Evolutionary conservation across 192 early-diverging fungal genomes (phyloP), one percentile per base, ranked within the genome.

Genomic region (Helicostylum pulchrum): DNA sequence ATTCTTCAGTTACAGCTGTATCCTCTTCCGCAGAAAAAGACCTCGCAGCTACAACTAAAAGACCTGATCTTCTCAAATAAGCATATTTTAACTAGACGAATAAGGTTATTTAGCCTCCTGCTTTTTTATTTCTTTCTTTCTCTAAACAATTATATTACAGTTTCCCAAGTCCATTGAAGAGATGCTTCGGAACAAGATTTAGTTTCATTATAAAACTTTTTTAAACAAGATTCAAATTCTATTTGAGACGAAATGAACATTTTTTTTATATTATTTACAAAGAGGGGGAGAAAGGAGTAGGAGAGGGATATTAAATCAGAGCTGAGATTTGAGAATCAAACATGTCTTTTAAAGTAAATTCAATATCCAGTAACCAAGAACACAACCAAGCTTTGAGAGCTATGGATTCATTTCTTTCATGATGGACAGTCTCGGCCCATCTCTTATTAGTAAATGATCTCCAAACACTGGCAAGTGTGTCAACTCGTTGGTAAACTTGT

Each of bases 131-230:
- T 23, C 14, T 3, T n/a, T n/a, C n/a, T n/a, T n/a, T n/a, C 9
- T 2, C 10, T 23, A 26, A 26, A 26, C 26, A 26, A 26, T 26
- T 26, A 26, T 23, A 19, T 58, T 58, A 58, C 56, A 42, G 34
- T 43, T 21, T 42, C 20, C 42, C 6, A 39, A 12, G 42, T 59
- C 56, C 56, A 59, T 59, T 30, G 1, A 48, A 20, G 19, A 30
- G 23, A 10, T 11, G 44, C 36, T 7, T 44, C 42, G 5, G 56
- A 23, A 43, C 17, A 59, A 5, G 17, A 11, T 39, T 43, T 19
- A 44, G 36, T 20, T 15, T 59, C 20, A 39, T 59, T 59, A 44
- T 59, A 44, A 44, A 59, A 59, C 2, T 42, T 11, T 44, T 39
- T 12, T 12, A 59, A 34, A 23, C 21, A 36, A 15, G 14, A 15